phyloP scores from a whole-genome alignment of 345 rosid species.

The Eucalyptus sp. region DNA sequence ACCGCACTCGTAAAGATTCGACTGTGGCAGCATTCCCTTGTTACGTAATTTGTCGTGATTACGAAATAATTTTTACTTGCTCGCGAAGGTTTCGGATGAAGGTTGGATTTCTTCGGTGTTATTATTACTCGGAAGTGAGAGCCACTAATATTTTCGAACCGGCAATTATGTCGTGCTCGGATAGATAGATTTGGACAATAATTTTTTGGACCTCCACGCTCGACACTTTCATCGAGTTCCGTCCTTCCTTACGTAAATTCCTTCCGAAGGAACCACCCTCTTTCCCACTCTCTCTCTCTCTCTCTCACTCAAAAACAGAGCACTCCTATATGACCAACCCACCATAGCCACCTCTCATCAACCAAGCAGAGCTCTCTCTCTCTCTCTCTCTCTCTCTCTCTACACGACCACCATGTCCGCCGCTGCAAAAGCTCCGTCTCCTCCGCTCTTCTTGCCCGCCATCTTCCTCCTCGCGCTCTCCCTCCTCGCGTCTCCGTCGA shows the following conservation, averaged over 20 bases:
- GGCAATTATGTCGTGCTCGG: background rate
- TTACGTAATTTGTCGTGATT: background rate
- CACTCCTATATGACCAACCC: background rate
- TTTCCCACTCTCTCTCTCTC: background rate
- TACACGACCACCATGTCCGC: background rate
- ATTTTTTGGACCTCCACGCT: background rate
- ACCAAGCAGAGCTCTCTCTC: background rate
- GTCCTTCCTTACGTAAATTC: slow-evolving; percentile 47
- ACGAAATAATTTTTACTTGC: background rate
- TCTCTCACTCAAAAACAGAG: background rate
- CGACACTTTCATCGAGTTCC: slow-evolving; percentile 3
- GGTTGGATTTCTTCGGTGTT: rapidly evolving
- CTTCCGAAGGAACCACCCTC: slow-evolving; percentile 27
- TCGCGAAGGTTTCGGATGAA: rapidly evolving
- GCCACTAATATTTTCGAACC: background rate
- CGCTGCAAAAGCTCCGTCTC: background rate
- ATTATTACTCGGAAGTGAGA: background rate
- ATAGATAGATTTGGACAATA: background rate
- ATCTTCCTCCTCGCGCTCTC: background rate
- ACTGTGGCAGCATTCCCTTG: rapidly evolving
- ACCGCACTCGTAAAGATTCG: rapidly evolving
- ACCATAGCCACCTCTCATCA: background rate
- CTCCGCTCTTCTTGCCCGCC: background rate
- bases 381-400: background rate
- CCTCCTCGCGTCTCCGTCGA: slow-evolving; percentile 9